Evolutionary conservation across 2,329 filamentous ascomycete genomes (phyloP).

Genomic region (Fusarium concolor): DNA sequence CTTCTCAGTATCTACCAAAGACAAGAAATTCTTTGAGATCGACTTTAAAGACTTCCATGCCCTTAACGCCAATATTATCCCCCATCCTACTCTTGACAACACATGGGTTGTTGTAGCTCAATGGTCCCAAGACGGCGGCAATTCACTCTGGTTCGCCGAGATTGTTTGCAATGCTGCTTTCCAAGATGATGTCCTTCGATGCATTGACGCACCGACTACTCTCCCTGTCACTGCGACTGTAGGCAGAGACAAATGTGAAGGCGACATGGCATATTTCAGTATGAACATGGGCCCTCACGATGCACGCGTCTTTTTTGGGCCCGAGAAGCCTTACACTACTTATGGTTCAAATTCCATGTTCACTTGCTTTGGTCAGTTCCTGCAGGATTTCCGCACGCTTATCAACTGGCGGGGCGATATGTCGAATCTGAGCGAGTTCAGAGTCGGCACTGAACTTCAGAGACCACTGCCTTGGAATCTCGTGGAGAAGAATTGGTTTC

Average conservation of each 20-base stretch:
- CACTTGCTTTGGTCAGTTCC: slow-evolving; percentile 68
- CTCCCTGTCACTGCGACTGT: slow-evolving; percentile 61
- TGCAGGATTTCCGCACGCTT: slow-evolving; percentile 64
- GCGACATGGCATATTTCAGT: slow-evolving; percentile 55
- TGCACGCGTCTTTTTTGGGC: slow-evolving; percentile 67
- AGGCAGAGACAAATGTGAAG: slow-evolving; percentile 58
- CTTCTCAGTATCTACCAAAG: slow-evolving; percentile 59
- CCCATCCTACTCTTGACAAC: slow-evolving; percentile 61
- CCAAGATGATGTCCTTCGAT: slow-evolving; percentile 55
- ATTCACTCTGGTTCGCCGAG: slow-evolving; percentile 55
- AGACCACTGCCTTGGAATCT: slow-evolving; percentile 57
- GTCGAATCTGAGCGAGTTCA: slow-evolving; percentile 52
- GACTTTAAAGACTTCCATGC: slow-evolving; percentile 56
- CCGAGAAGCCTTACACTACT: slow-evolving; percentile 60
- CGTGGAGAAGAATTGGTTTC: slow-evolving; percentile 72
- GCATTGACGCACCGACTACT: slow-evolving; percentile 54
- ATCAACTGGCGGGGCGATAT: slow-evolving; percentile 56
- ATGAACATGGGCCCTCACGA: slow-evolving; percentile 67
- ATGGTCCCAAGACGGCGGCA: slow-evolving; percentile 46
- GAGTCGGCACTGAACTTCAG: slow-evolving; percentile 61
- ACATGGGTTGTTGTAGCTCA: slow-evolving; percentile 66
- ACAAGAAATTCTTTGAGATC: slow-evolving; percentile 62
- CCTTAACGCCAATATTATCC: slow-evolving; percentile 69
- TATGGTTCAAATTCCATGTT: slow-evolving; percentile 67
- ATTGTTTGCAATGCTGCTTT: slow-evolving; percentile 64